Evolutionary conservation across 352 stramenopile genomes (phyloP).

Genomic region (Phytophthora pseudosyringae): DNA sequence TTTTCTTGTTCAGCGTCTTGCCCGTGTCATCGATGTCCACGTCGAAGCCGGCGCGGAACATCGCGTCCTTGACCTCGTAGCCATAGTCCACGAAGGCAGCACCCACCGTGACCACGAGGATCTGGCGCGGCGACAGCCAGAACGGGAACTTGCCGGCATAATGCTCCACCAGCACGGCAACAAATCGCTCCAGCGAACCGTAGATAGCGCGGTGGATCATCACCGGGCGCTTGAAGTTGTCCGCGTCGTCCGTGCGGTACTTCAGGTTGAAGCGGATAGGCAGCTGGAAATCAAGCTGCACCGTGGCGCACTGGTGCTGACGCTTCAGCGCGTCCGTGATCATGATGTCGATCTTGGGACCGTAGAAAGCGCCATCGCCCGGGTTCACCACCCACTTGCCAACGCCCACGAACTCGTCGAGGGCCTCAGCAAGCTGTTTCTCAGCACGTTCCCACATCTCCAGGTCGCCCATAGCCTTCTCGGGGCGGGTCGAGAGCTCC

Average conservation of each 20-base stretch:
- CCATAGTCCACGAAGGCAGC: conserved; percentile 95
- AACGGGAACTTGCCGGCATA: conserved; percentile 99
- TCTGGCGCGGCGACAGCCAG: conserved; percentile 96
- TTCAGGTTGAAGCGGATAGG: conserved; percentile 98
- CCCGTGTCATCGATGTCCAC: conserved; percentile 96
- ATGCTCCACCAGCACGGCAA: conserved; percentile 98
- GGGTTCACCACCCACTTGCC: conserved; percentile 97
- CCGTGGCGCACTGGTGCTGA: conserved; percentile 97
- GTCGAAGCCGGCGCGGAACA: conserved; percentile 96
- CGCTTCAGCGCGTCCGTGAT: conserved; percentile 96
- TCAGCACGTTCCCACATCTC: conserved; percentile 92
- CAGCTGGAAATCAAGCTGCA: conserved; percentile 99
- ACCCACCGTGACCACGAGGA: conserved; percentile 96
- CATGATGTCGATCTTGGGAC: conserved; percentile 99
- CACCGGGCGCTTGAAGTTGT: conserved; percentile 92
- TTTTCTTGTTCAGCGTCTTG: conserved; percentile 99
- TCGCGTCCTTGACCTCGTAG: conserved; percentile 88
- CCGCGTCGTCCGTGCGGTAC: conserved; percentile 83
- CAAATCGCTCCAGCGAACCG: conserved; percentile 97
- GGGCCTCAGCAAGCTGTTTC: conserved; percentile 84
- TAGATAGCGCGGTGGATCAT: conserved; percentile 99
- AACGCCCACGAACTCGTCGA: conserved; percentile 95
- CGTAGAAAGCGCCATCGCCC: conserved; percentile 99
- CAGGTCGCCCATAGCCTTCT: conserved; percentile 96
- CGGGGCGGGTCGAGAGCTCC: conserved; percentile 96